phyloP scores from a whole-genome alignment of 2,329 filamentous ascomycete genomes.

The Paradendryphiella salina region DNA sequence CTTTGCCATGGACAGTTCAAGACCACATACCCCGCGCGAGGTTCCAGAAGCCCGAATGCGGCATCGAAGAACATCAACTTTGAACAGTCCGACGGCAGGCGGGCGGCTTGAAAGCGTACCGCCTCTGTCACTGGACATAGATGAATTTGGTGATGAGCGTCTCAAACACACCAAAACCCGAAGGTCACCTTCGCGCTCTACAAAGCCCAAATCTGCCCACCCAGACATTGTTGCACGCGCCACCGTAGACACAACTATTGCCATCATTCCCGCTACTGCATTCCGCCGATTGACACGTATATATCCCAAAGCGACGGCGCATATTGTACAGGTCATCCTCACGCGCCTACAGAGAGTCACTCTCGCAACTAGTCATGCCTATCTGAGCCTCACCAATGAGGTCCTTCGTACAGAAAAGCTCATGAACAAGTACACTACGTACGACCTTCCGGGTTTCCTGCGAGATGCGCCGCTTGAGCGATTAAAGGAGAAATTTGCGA shows the following conservation, averaged over 20 bases:
- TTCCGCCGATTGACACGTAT: slow-evolving; percentile 90
- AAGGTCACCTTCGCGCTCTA: slow-evolving; percentile 37
- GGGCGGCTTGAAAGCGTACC: slow-evolving; percentile 64
- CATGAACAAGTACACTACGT: slow-evolving; percentile 90
- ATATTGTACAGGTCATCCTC: slow-evolving; percentile 96
- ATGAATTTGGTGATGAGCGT: slow-evolving; percentile 28
- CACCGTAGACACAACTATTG: slow-evolving; percentile 95
- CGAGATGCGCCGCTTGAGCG: slow-evolving; percentile 80
- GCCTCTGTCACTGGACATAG: slow-evolving; percentile 69
- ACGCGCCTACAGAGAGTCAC: slow-evolving; percentile 94
- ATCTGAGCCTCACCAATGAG: slow-evolving; percentile 87
- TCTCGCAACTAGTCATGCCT: slow-evolving; percentile 89
- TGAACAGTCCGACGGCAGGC: slow-evolving; percentile 43
- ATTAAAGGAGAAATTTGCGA: slow-evolving; percentile 88
- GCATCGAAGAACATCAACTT: slow-evolving; percentile 36
- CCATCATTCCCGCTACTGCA: slow-evolving; percentile 94
- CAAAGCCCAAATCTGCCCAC: slow-evolving; percentile 74
- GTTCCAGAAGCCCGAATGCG: slow-evolving; percentile 22
- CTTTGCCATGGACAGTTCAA: slow-evolving; percentile 40
- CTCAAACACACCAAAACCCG: slow-evolving; percentile 24
- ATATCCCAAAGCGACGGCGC: slow-evolving; percentile 93
- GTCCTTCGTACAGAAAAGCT: slow-evolving; percentile 89
- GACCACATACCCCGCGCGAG: slow-evolving; percentile 37
- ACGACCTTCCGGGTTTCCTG: slow-evolving; percentile 87
- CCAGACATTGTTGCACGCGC: slow-evolving; percentile 97